phyloP scores from a whole-genome alignment of 2,329 filamentous ascomycete genomes.

The Phyllosticta paracitricarpa region DNA sequence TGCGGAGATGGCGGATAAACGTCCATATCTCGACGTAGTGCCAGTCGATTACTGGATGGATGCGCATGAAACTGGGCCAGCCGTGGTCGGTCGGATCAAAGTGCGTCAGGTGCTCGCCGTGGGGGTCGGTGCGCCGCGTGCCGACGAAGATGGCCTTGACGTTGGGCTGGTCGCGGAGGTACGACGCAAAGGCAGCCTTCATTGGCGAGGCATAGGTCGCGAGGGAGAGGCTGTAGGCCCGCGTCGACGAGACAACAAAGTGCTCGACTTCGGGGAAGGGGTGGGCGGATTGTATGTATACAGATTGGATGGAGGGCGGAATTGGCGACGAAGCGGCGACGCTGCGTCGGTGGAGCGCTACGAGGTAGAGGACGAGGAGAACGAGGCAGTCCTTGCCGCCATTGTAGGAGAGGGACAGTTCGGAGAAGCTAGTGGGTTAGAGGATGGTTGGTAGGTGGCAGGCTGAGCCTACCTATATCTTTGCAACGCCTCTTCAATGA shows the following conservation, averaged over 20 bases:
- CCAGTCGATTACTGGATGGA: slow-evolving; percentile 97
- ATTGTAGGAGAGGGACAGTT: slow-evolving; percentile 89
- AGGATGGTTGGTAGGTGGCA: slow-evolving; percentile 3
- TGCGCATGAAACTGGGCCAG: slow-evolving; percentile 86
- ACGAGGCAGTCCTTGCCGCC: slow-evolving; percentile 97
- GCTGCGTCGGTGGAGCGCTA: slow-evolving; percentile 39
- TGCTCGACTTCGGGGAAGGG: slow-evolving; percentile 79
- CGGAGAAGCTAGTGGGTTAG: slow-evolving; percentile 47
- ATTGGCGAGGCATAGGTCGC: slow-evolving; percentile 68
- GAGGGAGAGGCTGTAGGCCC: slow-evolving; percentile 64
- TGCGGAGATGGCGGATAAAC: slow-evolving; percentile 66
- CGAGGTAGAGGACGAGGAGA: slow-evolving; percentile 76
- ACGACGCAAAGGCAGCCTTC: slow-evolving; percentile 69
- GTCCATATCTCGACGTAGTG: slow-evolving; percentile 92
- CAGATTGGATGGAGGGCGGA: slow-evolving; percentile 53
- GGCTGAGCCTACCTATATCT: slow-evolving; percentile 56
- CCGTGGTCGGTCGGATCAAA: slow-evolving; percentile 82
- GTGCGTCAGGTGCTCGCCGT: slow-evolving; percentile 65
- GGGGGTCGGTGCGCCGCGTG: slow-evolving; percentile 83
- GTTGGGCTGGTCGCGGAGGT: slow-evolving; percentile 53
- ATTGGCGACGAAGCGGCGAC: slow-evolving; percentile 26
- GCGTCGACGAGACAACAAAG: slow-evolving; percentile 62
- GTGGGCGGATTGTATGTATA: slow-evolving; percentile 79
- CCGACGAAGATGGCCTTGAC: slow-evolving; percentile 79
- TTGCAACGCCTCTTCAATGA: slow-evolving; percentile 65